Conservation (phyloP, 2,329 filamentous ascomycete genomes). For the Cytospora schulzeri region DNA sequence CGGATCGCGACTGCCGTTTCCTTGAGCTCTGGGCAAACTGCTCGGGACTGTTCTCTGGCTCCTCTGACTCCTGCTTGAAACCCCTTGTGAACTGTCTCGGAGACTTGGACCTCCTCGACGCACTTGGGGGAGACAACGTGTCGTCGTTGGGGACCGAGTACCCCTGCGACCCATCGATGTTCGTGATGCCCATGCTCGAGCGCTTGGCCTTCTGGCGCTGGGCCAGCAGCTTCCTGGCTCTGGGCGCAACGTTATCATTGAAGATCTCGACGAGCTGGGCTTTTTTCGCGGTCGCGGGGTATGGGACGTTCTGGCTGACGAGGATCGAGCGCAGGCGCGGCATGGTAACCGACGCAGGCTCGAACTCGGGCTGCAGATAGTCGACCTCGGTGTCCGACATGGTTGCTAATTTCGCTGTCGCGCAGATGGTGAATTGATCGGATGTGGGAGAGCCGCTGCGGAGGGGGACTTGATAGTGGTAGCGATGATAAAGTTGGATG, state of each 20-base stretch:
- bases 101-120: slow-evolving; percentile 55
- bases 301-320: slow-evolving; percentile 82
- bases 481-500: background rate
- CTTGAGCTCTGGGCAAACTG: slow-evolving; percentile 49
- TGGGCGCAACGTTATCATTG: slow-evolving; percentile 74
- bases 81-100: slow-evolving; percentile 56
- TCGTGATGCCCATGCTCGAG: slow-evolving; percentile 81
- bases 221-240: slow-evolving; percentile 74
- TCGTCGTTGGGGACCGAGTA: slow-evolving; percentile 63
- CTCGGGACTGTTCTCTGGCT: slow-evolving; percentile 43
- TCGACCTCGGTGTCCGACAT: slow-evolving; percentile 73
- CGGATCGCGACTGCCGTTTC: slow-evolving; percentile 57
- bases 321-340: slow-evolving; percentile 89
- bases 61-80: slow-evolving; percentile 53
- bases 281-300: slow-evolving; percentile 91
- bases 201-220: slow-evolving; percentile 79
- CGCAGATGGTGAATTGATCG: background rate
- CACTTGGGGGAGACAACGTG: slow-evolving; percentile 49
- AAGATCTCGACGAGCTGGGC: slow-evolving; percentile 83
- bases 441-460: background rate
- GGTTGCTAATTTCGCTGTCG: slow-evolving; percentile 28
- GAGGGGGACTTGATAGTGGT: background rate
- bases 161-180: slow-evolving; percentile 67
- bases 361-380: slow-evolving; percentile 86
- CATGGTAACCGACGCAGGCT: slow-evolving; percentile 80